A percentile compares a stretch with the other conserved stretches of the same genome.
Conservation (phyloP, 768 basidiomycete genomes). For the Phlegmacium glaucopus region DNA sequence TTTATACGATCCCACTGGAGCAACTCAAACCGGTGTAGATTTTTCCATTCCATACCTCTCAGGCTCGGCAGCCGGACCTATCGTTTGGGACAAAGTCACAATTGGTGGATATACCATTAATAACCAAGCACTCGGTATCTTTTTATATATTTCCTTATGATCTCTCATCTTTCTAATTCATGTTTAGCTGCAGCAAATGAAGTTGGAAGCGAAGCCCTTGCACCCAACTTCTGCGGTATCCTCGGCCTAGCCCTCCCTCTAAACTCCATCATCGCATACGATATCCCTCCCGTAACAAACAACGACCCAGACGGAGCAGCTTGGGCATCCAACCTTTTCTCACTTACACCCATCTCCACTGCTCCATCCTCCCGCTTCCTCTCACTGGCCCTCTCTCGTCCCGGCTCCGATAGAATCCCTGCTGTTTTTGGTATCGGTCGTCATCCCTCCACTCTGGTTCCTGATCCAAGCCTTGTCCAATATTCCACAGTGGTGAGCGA, state of each 20-base stretch:
- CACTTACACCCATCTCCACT: constrained; percentile 47
- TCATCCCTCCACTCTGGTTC: constrained; percentile 54
- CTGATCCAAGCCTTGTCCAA: constrained; percentile 46
- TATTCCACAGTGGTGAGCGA: constrained; percentile 48
- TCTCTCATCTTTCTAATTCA: not conserved
- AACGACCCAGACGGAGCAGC: constrained; percentile 63
- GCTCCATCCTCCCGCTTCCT: constrained; percentile 65
- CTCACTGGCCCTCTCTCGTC: constrained; percentile 64
- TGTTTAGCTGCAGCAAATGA: constrained; percentile 52
- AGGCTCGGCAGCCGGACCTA: constrained; percentile 56
- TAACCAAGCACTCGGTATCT: constrained; percentile 66
- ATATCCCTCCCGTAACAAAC: constrained; percentile 44
- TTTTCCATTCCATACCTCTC: constrained; percentile 58
- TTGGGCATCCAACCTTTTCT: constrained; percentile 68
- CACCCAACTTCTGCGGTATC: constrained; percentile 57
- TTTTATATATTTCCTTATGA: not conserved
- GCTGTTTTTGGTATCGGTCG: constrained; percentile 66
- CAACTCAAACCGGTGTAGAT: constrained; percentile 35
- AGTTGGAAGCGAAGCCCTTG: constrained; percentile 56
- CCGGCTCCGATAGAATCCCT: constrained; percentile 54
- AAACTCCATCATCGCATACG: constrained; percentile 60
- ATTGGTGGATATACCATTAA: constrained; percentile 62
- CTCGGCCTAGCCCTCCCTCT: constrained; percentile 76
- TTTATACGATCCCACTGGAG: constrained; percentile 53
- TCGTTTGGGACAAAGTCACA: constrained; percentile 65